Evolutionary conservation across 345 rosid genomes (phyloP).

Genomic region (Fremontodendron californicum): DNA sequence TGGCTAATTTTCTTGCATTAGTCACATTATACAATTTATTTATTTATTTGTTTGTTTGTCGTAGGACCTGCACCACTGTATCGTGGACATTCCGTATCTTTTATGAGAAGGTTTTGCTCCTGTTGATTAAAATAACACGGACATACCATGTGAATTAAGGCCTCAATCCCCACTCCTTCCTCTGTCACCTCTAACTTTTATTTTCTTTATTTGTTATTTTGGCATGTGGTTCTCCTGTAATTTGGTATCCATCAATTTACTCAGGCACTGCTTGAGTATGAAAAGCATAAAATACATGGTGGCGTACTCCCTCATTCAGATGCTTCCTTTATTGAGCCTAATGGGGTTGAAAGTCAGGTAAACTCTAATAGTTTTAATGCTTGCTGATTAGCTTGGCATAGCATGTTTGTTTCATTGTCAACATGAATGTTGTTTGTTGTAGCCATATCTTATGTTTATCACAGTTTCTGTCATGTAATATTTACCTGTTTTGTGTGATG

Average conservation of each 20-base stretch:
- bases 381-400: background rate
- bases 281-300: conserved; percentile 50
- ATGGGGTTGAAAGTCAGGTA: conserved; percentile 54
- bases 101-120: conserved; percentile 55
- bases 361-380: background rate
- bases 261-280: conserved; percentile 65
- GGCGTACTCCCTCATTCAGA: conserved; percentile 45
- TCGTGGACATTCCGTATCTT: conserved; percentile 73
- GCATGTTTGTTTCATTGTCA: background rate
- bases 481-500: background rate
- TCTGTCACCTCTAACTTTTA: background rate
- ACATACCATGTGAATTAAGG: background rate
- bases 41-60: background rate
- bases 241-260: background rate
- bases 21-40: background rate
- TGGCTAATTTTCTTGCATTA: background rate
- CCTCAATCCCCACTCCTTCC: background rate
- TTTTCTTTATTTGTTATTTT: conserved; percentile 6
- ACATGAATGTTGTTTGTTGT: conserved; percentile 7
- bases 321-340: conserved; percentile 35
- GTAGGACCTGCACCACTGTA: conserved; percentile 73
- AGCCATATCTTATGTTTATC: background rate
- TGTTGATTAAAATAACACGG: background rate
- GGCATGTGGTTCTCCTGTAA: background rate
- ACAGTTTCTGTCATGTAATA: background rate